phyloP scores from a whole-genome alignment of 768 basidiomycete genomes.

The Suillus weaverae region DNA sequence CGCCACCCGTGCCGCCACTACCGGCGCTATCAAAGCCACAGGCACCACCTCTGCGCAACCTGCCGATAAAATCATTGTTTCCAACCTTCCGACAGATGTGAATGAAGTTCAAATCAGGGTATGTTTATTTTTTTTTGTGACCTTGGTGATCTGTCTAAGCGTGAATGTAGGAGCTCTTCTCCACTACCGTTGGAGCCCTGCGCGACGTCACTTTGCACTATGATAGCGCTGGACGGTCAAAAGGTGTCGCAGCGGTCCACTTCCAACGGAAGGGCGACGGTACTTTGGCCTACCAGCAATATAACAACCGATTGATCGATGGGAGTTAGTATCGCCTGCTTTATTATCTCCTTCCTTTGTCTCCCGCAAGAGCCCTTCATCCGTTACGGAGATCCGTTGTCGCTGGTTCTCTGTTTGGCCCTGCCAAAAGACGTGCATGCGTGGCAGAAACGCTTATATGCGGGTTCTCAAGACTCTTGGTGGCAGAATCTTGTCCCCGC shows the following conservation, averaged over 20 bases:
- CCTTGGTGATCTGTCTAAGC: conserved; percentile 8
- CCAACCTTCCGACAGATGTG: conserved; percentile 90
- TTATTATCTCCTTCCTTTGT: conserved; percentile 33
- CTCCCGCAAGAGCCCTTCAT: conserved; percentile 22
- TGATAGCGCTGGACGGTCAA: conserved; percentile 82
- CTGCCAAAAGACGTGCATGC: conserved; percentile 7
- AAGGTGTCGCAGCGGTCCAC: conserved; percentile 84
- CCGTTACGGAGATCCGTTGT: conserved; percentile 20
- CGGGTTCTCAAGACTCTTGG: conserved; percentile 29
- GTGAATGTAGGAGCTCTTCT: conserved; percentile 80
- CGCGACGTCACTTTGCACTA: conserved; percentile 84
- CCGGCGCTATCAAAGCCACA: conserved; percentile 42
- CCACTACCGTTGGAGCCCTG: conserved; percentile 84
- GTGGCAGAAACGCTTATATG: conserved; percentile 21
- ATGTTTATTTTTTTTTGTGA: neutral
- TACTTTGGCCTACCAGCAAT: conserved; percentile 87
- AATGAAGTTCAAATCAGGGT: conserved; percentile 95
- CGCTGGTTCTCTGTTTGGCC: conserved; percentile 23
- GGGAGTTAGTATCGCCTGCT: conserved; percentile 92
- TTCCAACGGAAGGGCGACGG: conserved; percentile 89
- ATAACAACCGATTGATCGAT: conserved; percentile 99
- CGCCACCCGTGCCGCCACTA: conserved; percentile 51
- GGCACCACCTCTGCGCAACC: conserved; percentile 39
- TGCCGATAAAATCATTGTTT: conserved; percentile 93
- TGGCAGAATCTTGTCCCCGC: conserved; percentile 33